A percentile compares a stretch with the other conserved stretches of the same genome.
These are phyloP conservation scores for Ustilago lituana DNA, from an alignment of 1,284 basidiomycete species.

Conservation along the genomic window DNA sequence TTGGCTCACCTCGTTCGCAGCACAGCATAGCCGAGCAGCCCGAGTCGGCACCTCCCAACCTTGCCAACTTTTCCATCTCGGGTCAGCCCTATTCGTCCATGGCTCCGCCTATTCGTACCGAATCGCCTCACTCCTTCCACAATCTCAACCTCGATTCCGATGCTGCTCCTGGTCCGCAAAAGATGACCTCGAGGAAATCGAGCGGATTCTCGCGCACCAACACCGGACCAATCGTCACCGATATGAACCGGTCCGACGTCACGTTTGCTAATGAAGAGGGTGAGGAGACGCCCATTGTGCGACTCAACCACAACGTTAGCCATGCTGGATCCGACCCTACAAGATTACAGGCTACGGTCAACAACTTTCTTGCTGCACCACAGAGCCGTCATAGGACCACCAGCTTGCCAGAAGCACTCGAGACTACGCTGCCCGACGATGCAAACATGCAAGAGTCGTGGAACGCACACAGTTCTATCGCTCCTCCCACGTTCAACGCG, in stretches of 20 bases:
- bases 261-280: constrained; percentile 48
- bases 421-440: constrained; percentile 9
- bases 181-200: constrained; percentile 27
- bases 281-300: constrained; percentile 56
- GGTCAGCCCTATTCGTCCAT: constrained; percentile 12
- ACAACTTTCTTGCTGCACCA: constrained; percentile 23
- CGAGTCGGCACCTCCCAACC: constrained; percentile 34
- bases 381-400: constrained; percentile 32
- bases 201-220: constrained; percentile 49
- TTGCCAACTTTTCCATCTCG: constrained; percentile 35
- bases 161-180: constrained; percentile 34
- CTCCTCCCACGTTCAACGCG: neutral
- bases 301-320: constrained; percentile 15
- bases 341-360: constrained; percentile 17
- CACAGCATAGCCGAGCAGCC: constrained; percentile 23
- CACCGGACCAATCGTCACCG: constrained; percentile 51
- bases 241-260: constrained; percentile 34
- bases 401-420: constrained; percentile 31
- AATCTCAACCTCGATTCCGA: constrained; percentile 32
- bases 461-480: constrained; percentile 19
- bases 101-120: constrained; percentile 35
- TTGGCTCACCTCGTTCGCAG: constrained; percentile 35
- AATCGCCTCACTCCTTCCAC: constrained; percentile 46
- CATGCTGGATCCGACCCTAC: constrained; percentile 26
- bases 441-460: constrained; percentile 14